Conservation (phyloP, 2,329 filamentous ascomycete species). For the Ophiostoma triangulosporum region DNA sequence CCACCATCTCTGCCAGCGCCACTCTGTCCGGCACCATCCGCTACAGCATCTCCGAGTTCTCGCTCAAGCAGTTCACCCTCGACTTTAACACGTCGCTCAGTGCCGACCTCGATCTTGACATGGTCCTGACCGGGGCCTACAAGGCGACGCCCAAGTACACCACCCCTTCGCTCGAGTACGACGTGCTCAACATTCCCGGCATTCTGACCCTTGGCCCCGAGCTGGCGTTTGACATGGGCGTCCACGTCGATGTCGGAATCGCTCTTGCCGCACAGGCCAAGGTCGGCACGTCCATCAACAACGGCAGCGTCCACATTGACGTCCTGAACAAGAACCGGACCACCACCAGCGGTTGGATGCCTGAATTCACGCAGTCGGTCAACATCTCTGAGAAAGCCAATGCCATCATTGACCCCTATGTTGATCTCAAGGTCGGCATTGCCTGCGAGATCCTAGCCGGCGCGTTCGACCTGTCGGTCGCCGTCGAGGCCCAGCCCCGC, state of each 20-base stretch:
- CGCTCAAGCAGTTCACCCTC: constrained; percentile 25
- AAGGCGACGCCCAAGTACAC: constrained; percentile 23
- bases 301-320: constrained; percentile 17
- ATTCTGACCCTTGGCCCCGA: constrained; percentile 20
- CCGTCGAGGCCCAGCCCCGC: constrained; percentile 17
- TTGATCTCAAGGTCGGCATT: constrained; percentile 15
- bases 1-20: background rate
- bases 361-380: constrained; percentile 12
- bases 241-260: background rate
- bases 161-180: constrained; percentile 24
- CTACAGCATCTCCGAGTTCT: background rate
- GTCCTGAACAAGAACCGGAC: constrained; percentile 17
- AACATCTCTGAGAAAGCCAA: constrained; percentile 14
- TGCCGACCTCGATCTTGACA: constrained; percentile 24
- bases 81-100: constrained; percentile 27
- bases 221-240: constrained; percentile 7
- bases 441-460: constrained; percentile 17
- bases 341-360: constrained; percentile 12
- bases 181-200: constrained; percentile 26
- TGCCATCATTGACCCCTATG: constrained; percentile 16
- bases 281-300: background rate
- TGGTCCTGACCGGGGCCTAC: constrained; percentile 22
- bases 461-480: constrained; percentile 17
- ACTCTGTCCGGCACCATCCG: background rate
- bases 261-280: background rate